Percentiles rank a stretch among this genome's conserved stretches.
These are phyloP conservation scores for Linum tenue DNA, from an alignment of 345 rosid genomes.

Conservation along the genomic window DNA sequence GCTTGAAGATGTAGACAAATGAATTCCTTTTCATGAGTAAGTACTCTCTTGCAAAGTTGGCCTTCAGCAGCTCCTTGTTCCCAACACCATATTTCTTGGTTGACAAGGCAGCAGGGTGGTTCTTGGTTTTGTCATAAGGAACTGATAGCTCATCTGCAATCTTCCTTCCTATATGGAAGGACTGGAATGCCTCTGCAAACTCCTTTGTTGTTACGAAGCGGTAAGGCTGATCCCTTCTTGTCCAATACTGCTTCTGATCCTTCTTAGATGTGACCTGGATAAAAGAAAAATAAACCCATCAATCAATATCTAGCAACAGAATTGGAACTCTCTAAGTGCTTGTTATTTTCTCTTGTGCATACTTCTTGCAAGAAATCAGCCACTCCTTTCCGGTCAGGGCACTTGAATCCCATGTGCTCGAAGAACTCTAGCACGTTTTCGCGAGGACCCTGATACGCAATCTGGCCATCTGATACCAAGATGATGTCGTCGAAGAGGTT, in stretches of 20 bases:
- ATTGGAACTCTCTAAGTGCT: too few relatives aligned
- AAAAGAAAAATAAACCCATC: neutral
- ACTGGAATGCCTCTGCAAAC: constrained; percentile 2
- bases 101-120: constrained; percentile 7
- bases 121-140: constrained; percentile 1
- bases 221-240: neutral
- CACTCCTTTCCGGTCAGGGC: constrained; percentile 1
- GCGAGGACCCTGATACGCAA: neutral
- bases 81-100: constrained; percentile 1
- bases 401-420: constrained; percentile 5
- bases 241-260: constrained; percentile 5
- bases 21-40: constrained; percentile 1
- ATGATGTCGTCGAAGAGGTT: constrained; percentile 3
- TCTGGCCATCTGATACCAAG: neutral
- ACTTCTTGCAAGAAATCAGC: constrained; percentile 5
- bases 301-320: neutral
- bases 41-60: neutral
- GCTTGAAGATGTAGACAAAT: neutral
- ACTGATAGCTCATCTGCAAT: neutral
- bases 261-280: constrained; percentile 1
- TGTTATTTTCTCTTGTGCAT: neutral
- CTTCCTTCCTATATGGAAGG: neutral
- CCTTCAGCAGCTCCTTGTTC: neutral
- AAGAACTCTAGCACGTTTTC: constrained; percentile 2
- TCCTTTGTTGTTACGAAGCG: neutral